These are phyloP conservation scores for Mycena chlorophos DNA, from an alignment of 768 basidiomycete species.

Conservation along the genomic window DNA sequence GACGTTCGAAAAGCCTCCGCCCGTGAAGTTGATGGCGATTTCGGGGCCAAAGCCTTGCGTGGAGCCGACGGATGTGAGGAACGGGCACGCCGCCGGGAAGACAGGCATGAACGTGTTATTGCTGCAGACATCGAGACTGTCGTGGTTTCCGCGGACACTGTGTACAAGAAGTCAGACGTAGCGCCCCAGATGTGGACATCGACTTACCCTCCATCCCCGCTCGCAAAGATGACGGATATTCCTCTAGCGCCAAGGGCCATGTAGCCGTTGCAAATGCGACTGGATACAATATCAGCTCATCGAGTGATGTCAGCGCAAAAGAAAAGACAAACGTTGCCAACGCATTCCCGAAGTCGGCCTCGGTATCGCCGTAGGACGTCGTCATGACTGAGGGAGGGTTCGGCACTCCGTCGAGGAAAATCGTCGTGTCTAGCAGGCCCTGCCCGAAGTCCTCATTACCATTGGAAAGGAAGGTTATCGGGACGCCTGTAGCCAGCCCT, in stretches of 20 bases:
- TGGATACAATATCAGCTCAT: not conserved
- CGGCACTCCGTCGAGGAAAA: not conserved
- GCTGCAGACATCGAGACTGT: not conserved
- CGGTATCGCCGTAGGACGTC: constrained; percentile 5
- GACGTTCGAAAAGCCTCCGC: constrained; percentile 18
- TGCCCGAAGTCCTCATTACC: constrained; percentile 1
- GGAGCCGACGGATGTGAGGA: constrained; percentile 25
- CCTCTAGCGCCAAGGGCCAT: constrained; percentile 34
- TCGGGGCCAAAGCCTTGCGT: constrained; percentile 17
- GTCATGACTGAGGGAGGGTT: constrained; percentile 5
- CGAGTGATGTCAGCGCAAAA: not conserved
- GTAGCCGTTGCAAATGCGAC: constrained; percentile 42
- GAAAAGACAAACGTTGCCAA: constrained; percentile 6
- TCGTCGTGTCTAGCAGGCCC: constrained; percentile 3
- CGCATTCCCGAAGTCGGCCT: not conserved
- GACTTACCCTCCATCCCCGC: constrained; percentile 7
- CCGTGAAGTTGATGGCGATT: constrained; percentile 17
- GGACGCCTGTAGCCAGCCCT: constrained; percentile 11
- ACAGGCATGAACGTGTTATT: constrained; percentile 1
- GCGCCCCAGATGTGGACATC: no score
- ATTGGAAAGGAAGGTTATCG: constrained; percentile 4
- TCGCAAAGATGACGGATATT: constrained; percentile 10
- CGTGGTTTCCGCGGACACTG: constrained; percentile 9
- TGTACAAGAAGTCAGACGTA: no score
- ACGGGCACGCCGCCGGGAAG: constrained; percentile 24